phyloP scores from a whole-genome alignment of 306 rosid genomes.

The Sophora flavescens region DNA sequence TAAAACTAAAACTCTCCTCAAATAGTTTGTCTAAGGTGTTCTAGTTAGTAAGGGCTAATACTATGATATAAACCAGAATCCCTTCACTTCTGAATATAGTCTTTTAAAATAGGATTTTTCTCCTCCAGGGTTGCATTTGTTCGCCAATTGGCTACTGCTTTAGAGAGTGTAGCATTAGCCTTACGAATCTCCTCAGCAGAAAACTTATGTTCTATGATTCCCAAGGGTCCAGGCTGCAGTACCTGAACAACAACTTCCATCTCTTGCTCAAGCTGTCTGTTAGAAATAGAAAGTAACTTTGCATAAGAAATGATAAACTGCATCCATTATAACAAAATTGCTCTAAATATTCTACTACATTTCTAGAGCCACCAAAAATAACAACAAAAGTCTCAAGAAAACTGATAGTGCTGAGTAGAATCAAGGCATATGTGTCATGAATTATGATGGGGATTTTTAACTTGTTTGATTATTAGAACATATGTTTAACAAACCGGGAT shows the following conservation, averaged over 20 bases:
- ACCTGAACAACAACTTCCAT: constrained; percentile 87
- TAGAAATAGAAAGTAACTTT: constrained; percentile 24
- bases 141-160: constrained; percentile 81
- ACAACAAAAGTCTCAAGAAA: background rate
- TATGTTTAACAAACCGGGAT: background rate
- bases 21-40: background rate
- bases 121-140: constrained; percentile 59
- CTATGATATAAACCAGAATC: background rate
- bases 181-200: constrained; percentile 71
- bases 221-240: constrained; percentile 95
- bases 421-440: constrained; percentile 14
- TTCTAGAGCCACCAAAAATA: background rate
- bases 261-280: constrained; percentile 85
- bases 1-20: constrained; percentile 14
- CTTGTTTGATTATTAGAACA: constrained; percentile 7
- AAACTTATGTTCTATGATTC: constrained; percentile 85
- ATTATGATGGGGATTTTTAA: background rate
- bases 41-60: background rate
- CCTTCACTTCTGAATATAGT: constrained; percentile 59
- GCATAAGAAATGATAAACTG: constrained; percentile 19
- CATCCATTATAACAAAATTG: constrained; percentile 15
- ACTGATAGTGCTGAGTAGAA: too few species aligned
- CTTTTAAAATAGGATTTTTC: constrained; percentile 55
- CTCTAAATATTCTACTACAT: background rate
- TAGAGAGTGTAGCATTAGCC: constrained; percentile 68